A percentile compares a stretch with the other conserved stretches of the same genome.
Conservation (phyloP, 140 eudicot species). For the Cichorium intybus region DNA sequence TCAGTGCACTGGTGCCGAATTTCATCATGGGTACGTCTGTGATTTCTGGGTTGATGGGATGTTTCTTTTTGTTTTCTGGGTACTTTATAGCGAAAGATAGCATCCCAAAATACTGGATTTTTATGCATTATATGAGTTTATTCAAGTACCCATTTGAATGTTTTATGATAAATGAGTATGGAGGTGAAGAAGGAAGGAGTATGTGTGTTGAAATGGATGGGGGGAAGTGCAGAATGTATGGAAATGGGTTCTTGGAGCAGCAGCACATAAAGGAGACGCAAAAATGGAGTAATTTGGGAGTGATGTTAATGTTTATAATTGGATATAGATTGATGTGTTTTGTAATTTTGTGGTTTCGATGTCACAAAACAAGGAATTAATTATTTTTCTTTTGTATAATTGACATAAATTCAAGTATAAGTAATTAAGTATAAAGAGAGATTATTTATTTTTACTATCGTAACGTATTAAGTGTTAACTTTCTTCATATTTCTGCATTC, state of each 20-base stretch:
- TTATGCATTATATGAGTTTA: constrained; percentile 88
- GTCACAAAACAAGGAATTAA: constrained; percentile 58
- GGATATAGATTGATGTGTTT: constrained; percentile 79
- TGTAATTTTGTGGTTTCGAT: constrained; percentile 71
- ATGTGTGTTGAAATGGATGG: constrained; percentile 56
- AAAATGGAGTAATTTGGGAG: constrained; percentile 83
- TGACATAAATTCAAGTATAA: constrained; percentile 6
- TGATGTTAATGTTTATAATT: constrained; percentile 70
- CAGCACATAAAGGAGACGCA: constrained; percentile 63
- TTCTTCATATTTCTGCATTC: neutral
- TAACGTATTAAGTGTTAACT: no score
- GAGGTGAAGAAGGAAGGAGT: constrained; percentile 54
- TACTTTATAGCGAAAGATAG: constrained; percentile 74
- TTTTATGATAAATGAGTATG: constrained; percentile 84
- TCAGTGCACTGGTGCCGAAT: constrained; percentile 87
- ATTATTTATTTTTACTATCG: constrained; percentile 3
- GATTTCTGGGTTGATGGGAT: constrained; percentile 87
- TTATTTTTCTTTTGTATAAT: constrained; percentile 12
- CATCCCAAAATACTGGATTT: constrained; percentile 83
- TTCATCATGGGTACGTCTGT: constrained; percentile 93
- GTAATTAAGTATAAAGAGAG: neutral
- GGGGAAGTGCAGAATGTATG: constrained; percentile 58
- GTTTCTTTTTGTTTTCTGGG: constrained; percentile 91
- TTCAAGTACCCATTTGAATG: constrained; percentile 98
- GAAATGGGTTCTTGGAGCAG: constrained; percentile 61